Base-by-base conservation (phyloP, 2,329 filamentous ascomycete genomes). In the Blumeria graminis region DNA sequence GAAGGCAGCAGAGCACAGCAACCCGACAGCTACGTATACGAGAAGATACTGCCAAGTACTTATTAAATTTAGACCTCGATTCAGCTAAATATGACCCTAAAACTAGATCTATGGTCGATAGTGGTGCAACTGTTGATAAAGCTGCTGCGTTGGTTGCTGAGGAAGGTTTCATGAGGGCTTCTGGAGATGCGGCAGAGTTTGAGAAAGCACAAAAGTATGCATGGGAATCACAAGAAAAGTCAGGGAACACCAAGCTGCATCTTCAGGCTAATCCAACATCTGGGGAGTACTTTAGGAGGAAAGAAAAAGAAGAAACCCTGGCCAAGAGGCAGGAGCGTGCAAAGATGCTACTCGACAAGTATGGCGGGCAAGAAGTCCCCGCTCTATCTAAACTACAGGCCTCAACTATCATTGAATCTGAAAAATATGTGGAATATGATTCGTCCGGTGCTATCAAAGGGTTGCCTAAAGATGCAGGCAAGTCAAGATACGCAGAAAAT, bases 61-160 rank as follows among this genome's bases (percentile, higher is more conserved):
- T 98, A 2, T 73, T 95, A 8, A 96, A 96, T 66, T 77, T 98
- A 33, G 92, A 98, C 66, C 75, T 94, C 2, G 92, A 98, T 65
- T 95, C 89, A 1, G 92, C 93, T 1, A 93, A 94, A 68, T 98
- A 98, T 70, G 90, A 98, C 65, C 92, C 92, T 0, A 98, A 98
- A 68, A 95, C 89, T 11, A 78, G 92, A 63, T 83, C 85, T 8
- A 86, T 98, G 75, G 84, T 94, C 22, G 86, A 94, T 65, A 81
- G 79, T 60, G 87, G 88, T 52, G 87, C 84, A 6, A 85, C 82
- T 35, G 78, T 78, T 22, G 87, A 93, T 70, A 82, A 82, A 62
- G 84, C 86, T 2, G 84, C 89, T 7, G 80, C 83, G 34, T 70
- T 94, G 6, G 90, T 92, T 57, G 89, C 89, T 3, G 92, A 96